phyloP scores from a whole-genome alignment of 1,139 yeast genomes.

The Suhomyces guaymorum region DNA sequence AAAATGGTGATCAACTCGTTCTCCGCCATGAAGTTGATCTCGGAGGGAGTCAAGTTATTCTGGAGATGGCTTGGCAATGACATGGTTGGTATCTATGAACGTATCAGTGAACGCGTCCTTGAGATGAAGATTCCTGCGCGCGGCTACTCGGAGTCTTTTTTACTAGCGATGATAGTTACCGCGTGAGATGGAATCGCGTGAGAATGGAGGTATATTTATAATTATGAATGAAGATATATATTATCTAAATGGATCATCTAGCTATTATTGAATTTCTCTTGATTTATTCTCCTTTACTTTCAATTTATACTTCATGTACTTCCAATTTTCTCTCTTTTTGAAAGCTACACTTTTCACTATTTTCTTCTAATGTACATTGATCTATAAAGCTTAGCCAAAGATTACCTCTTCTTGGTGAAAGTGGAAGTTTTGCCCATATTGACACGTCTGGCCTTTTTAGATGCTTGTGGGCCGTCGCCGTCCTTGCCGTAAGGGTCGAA shows the following conservation, averaged over 20 bases:
- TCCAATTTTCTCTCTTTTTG: too few species aligned
- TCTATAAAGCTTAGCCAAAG: not conserved
- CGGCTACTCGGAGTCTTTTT: too few species aligned
- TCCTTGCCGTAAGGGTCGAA: slow-evolving; percentile 61
- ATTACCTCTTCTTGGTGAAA: slow-evolving; percentile 33
- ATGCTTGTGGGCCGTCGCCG: slow-evolving; percentile 52
- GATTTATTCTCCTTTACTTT: too few species aligned
- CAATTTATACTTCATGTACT: too few species aligned
- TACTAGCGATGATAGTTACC: too few species aligned
- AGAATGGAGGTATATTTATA: too few species aligned
- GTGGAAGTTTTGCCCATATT: slow-evolving; percentile 52
- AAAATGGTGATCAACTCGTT: slow-evolving; percentile 70
- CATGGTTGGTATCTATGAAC: slow-evolving; percentile 39
- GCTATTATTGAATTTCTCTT: too few species aligned
- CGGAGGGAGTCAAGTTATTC: slow-evolving; percentile 69
- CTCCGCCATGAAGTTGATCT: slow-evolving; percentile 82
- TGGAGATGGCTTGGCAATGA: slow-evolving; percentile 61
- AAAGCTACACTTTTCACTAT: too few species aligned
- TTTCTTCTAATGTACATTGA: not conserved
- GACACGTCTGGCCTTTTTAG: slow-evolving; percentile 43
- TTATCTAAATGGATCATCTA: too few species aligned
- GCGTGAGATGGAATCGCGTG: too few species aligned
- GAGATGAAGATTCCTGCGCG: not conserved
- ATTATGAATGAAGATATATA: too few species aligned
- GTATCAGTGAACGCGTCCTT: not conserved